Evolutionary conservation across 2,329 filamentous ascomycete genomes (phyloP).

Genomic region (Claviceps purpurea): DNA sequence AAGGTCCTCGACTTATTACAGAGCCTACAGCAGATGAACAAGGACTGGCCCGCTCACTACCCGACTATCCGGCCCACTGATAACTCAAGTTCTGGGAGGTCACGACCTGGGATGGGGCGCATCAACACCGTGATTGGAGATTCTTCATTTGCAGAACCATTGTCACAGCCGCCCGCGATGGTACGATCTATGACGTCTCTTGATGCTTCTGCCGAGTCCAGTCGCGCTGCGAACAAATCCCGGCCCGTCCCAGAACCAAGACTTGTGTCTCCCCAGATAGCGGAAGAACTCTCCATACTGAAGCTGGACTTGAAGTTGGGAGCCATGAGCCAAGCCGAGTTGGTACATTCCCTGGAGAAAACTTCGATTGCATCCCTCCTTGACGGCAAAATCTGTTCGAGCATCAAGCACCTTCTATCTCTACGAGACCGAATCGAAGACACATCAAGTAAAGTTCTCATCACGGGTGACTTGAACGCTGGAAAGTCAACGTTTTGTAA

Average conservation of each 20-base stretch:
- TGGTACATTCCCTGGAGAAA: conserved; percentile 92
- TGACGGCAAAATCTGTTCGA: conserved; percentile 88
- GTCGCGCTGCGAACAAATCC: conserved; percentile 46
- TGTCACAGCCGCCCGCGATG: conserved; percentile 34
- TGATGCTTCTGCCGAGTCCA: conserved; percentile 54
- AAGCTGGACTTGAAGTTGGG: conserved; percentile 92
- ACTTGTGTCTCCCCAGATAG: conserved; percentile 80
- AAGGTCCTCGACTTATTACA: conserved; percentile 74
- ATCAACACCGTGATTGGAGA: conserved; percentile 47
- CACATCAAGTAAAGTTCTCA: conserved; percentile 88
- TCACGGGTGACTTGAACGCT: conserved; percentile 92
- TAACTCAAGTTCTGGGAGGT: conserved; percentile 25
- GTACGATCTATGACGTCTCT: conserved; percentile 62
- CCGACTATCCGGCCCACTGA: conserved; percentile 63
- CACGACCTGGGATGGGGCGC: conserved; percentile 50
- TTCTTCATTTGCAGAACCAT: conserved; percentile 20
- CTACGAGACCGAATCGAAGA: conserved; percentile 92
- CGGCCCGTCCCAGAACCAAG: conserved; percentile 57
- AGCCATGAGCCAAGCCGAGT: conserved; percentile 68
- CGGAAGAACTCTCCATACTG: conserved; percentile 88
- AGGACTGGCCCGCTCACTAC: conserved; percentile 88
- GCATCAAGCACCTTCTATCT: conserved; percentile 76
- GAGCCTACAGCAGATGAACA: conserved; percentile 76
- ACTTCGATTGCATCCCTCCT: conserved; percentile 77
- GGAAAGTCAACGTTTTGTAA: conserved; percentile 99